Percentiles rank a stretch among this genome's conserved stretches.
phyloP scores from a whole-genome alignment of 2,329 filamentous ascomycete species.

The Venturia carpophila region DNA sequence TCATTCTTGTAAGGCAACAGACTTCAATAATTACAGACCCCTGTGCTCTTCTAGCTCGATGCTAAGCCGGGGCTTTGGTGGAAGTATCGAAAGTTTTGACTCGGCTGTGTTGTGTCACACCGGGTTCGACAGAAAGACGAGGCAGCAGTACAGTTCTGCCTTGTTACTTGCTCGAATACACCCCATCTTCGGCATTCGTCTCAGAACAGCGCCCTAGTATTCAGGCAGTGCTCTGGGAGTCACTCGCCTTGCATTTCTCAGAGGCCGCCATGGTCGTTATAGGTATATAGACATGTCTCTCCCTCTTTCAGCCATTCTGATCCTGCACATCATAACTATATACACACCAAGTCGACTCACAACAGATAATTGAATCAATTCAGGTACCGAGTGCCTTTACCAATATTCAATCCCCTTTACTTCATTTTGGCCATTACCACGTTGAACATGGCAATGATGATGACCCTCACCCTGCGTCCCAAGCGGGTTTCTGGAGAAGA shows the following conservation, averaged over 20 bases:
- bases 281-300: background rate
- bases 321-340: background rate
- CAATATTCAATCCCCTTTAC: background rate
- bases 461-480: background rate
- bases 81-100: background rate
- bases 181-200: background rate
- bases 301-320: background rate
- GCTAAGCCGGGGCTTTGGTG: background rate
- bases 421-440: background rate
- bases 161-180: conserved; percentile 4
- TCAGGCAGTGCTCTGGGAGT: conserved; percentile 14
- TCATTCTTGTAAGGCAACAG: conserved; percentile 1
- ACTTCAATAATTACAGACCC: background rate
- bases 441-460: background rate
- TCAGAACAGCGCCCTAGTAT: background rate
- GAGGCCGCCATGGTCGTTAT: background rate
- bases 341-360: background rate
- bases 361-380: background rate
- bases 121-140: conserved; percentile 5
- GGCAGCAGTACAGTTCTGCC: conserved; percentile 9
- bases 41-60: background rate
- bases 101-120: conserved; percentile 5
- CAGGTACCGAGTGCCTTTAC: background rate
- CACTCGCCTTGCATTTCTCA: background rate
- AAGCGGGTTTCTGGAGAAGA: background rate